Evolutionary conservation across 805 yeast species (phyloP).

Genomic region (Suhomyces pyralidae): DNA sequence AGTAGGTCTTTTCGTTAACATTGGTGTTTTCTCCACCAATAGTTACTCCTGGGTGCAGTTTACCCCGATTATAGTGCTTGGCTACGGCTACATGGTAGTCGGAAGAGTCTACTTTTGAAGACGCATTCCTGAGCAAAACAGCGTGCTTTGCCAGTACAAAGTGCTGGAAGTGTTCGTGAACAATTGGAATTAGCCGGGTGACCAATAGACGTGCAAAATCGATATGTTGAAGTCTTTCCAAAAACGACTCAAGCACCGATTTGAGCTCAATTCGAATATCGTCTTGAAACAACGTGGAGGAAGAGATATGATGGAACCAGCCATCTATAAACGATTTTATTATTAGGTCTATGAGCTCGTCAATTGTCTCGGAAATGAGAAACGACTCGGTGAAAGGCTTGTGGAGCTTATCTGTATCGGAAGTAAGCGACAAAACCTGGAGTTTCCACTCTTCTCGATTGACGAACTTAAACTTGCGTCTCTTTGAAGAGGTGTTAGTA

Average conservation of each 20-base stretch:
- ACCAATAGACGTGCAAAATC: constrained; percentile 61
- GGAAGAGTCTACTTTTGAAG: constrained; percentile 10
- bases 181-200: constrained; percentile 55
- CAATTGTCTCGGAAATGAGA: constrained; percentile 50
- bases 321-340: constrained; percentile 51
- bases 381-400: constrained; percentile 44
- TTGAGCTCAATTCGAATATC: constrained; percentile 46
- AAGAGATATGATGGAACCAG: constrained; percentile 54
- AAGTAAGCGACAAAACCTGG: background rate
- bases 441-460: constrained; percentile 10
- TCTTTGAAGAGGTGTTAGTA: background rate
- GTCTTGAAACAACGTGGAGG: constrained; percentile 27
- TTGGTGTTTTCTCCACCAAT: constrained; percentile 28
- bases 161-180: constrained; percentile 60
- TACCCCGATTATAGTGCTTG: constrained; percentile 46
- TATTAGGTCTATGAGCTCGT: constrained; percentile 47
- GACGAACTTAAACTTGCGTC: constrained; percentile 8
- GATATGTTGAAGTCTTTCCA: constrained; percentile 36
- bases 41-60: constrained; percentile 57
- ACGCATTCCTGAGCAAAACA: constrained; percentile 12
- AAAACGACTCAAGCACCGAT: constrained; percentile 39
- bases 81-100: constrained; percentile 44
- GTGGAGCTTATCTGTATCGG: constrained; percentile 6
- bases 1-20: constrained; percentile 47
- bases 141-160: constrained; percentile 45